These are phyloP conservation scores for Calonectria pseudoreteaudii DNA, from an alignment of 2,329 filamentous ascomycete genomes.

Conservation along the genomic window DNA sequence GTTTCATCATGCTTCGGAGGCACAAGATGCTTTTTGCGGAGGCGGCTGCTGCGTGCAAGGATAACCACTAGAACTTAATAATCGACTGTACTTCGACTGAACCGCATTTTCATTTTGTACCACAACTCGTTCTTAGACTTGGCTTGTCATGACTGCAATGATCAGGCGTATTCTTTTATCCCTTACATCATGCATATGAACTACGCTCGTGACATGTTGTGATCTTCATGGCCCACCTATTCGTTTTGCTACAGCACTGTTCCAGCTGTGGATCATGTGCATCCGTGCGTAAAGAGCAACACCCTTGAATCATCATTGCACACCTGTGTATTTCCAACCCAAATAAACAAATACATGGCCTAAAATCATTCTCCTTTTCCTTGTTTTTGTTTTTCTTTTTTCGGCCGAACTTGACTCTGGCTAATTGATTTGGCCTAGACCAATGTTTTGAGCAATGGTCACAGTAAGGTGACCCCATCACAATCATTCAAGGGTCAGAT, in stretches of 20 bases:
- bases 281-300: not conserved
- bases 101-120: not conserved
- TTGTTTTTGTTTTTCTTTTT: no score
- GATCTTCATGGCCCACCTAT: not conserved
- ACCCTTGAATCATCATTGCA: no score
- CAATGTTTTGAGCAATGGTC: no score
- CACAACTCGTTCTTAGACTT: not conserved
- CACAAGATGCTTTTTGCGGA: constrained; percentile 42
- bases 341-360: no score
- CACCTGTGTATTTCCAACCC: no score
- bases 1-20: constrained; percentile 46
- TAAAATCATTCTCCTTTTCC: no score
- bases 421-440: no score
- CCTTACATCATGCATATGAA: not conserved
- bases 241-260: not conserved
- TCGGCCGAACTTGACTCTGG: no score
- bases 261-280: not conserved
- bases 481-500: no score
- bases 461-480: no score
- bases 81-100: constrained; percentile 54
- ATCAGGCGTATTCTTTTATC: not conserved
- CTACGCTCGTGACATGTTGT: not conserved
- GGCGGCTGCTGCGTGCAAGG: constrained; percentile 42
- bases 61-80: constrained; percentile 58
- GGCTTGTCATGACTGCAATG: constrained; percentile 1